Evolutionary conservation across 2,329 filamentous ascomycete species (phyloP).

Genomic region (Pseudogymnoascus sp.): DNA sequence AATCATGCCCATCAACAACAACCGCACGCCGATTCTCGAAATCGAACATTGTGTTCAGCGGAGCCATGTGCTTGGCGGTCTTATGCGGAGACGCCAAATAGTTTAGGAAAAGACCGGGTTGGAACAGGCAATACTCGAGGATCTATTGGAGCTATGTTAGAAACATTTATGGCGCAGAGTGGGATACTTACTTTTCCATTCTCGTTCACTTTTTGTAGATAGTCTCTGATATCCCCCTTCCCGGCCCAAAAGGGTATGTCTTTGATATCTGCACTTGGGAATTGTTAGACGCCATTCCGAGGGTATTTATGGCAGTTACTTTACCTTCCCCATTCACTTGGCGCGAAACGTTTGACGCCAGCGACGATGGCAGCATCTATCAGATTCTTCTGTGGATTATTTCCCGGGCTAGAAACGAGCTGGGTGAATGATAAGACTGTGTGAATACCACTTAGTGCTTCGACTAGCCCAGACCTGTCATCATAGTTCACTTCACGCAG

Average conservation of each 20-base stretch:
- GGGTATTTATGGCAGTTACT: neutral
- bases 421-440: constrained; percentile 42
- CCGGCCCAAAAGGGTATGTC: constrained; percentile 30
- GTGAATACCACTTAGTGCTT: constrained; percentile 37
- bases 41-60: constrained; percentile 26
- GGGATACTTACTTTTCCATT: constrained; percentile 27
- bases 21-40: constrained; percentile 34
- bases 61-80: constrained; percentile 30
- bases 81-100: constrained; percentile 40
- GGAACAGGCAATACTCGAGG: constrained; percentile 43
- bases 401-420: constrained; percentile 17
- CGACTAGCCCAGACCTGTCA: constrained; percentile 30
- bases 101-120: constrained; percentile 40
- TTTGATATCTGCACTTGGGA: constrained; percentile 25
- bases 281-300: constrained; percentile 6
- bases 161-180: neutral
- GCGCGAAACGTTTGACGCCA: constrained; percentile 35
- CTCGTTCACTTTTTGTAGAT: constrained; percentile 36
- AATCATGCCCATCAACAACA: constrained; percentile 34
- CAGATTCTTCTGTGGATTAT: constrained; percentile 32
- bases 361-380: constrained; percentile 34
- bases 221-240: constrained; percentile 34
- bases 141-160: constrained; percentile 24
- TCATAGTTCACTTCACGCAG: constrained; percentile 39
- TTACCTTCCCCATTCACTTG: constrained; percentile 29